phyloP scores from a whole-genome alignment of 2,329 filamentous ascomycete species.

The Ceratocystis lukuohia region DNA sequence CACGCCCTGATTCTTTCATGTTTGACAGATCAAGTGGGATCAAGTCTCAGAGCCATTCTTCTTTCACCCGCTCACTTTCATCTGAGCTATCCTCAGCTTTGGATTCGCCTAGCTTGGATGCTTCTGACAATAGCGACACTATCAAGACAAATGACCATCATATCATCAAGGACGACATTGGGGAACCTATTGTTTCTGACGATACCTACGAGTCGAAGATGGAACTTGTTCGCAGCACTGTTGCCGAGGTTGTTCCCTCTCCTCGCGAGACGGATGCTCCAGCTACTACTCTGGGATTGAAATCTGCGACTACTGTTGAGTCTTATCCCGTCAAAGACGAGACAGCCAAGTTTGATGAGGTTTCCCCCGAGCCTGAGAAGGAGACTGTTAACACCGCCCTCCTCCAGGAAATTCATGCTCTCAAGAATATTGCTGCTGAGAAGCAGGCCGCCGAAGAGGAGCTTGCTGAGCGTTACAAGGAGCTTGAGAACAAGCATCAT shows the following conservation, averaged over 20 bases:
- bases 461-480: constrained; percentile 65
- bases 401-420: constrained; percentile 52
- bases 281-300: neutral
- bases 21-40: constrained; percentile 60
- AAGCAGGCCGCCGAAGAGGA: constrained; percentile 63
- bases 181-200: neutral
- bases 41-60: constrained; percentile 56
- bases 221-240: constrained; percentile 13
- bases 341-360: neutral
- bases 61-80: constrained; percentile 72
- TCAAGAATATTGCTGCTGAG: constrained; percentile 58
- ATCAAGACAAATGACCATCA: constrained; percentile 29
- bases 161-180: constrained; percentile 9
- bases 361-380: neutral
- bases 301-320: constrained; percentile 11
- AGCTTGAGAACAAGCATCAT: constrained; percentile 69
- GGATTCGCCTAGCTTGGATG: constrained; percentile 55
- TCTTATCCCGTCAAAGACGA: constrained; percentile 4
- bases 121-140: constrained; percentile 30
- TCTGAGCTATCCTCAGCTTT: constrained; percentile 84
- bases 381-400: constrained; percentile 32
- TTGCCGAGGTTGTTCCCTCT: constrained; percentile 16
- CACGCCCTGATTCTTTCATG: constrained; percentile 70
- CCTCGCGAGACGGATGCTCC: constrained; percentile 6
- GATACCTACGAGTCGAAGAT: constrained; percentile 2